phyloP scores from a whole-genome alignment of 2,329 filamentous ascomycete species.

The Blastomyces parvus region DNA sequence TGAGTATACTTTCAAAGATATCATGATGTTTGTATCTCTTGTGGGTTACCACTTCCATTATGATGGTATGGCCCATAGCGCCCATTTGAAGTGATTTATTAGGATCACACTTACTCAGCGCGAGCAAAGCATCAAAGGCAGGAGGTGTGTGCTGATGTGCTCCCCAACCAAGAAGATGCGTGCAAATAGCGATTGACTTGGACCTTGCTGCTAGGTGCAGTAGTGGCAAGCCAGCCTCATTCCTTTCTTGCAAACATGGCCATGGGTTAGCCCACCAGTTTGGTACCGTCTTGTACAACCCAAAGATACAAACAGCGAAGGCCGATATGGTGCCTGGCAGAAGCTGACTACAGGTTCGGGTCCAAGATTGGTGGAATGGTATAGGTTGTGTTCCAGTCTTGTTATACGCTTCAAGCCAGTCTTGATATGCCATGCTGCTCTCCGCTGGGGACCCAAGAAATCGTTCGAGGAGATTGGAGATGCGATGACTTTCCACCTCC shows the following conservation, averaged over 20 bases:
- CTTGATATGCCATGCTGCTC: not conserved
- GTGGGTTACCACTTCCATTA: too few relatives aligned
- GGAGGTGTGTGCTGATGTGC: not conserved
- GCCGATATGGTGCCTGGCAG: not conserved
- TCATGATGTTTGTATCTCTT: too few relatives aligned
- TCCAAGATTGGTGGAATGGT: too few relatives aligned
- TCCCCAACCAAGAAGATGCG: not conserved
- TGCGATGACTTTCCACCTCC: not conserved
- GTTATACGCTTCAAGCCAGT: not conserved
- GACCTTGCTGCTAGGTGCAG: not conserved
- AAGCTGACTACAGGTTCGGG: too few relatives aligned
- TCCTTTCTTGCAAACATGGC: not conserved
- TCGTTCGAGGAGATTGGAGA: not conserved
- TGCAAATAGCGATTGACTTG: not conserved
- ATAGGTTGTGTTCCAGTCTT: not conserved
- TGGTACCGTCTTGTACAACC: not conserved
- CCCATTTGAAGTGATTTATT: too few relatives aligned
- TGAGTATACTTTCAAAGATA: too few relatives aligned
- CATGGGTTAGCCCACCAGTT: not conserved
- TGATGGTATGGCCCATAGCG: too few relatives aligned
- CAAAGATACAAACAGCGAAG: not conserved
- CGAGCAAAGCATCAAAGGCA: too few relatives aligned
- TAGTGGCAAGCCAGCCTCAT: not conserved
- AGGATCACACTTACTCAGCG: too few relatives aligned
- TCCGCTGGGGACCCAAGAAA: not conserved